Base-by-base conservation (phyloP, 1,284 basidiomycete genomes). In the Melampsora larici-populina region DNA sequence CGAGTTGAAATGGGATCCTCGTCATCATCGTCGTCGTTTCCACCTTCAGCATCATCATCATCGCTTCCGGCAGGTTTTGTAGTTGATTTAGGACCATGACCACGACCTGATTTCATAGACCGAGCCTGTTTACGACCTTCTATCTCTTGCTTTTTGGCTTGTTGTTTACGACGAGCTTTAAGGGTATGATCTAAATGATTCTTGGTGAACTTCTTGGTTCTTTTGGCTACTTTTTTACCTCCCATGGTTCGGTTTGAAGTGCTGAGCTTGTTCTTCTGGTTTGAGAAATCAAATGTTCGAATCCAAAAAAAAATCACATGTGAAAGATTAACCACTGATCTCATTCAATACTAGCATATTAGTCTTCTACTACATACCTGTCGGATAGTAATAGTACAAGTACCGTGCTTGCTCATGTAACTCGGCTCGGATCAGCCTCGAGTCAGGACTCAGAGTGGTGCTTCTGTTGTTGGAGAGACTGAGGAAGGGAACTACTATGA, bases 181-280 rank as follows among this genome's bases (percentile, higher is more conserved):
- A 77, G 33, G 29, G 74, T 77, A 26, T 77, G 65, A 62, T 33
- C 43, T 26, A 77, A 46, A 69, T 77, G 74, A 21, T 77, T 69
- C 24, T 48, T 46, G n/a, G 48, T 69, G 46, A 77, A 77, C 36
- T 77, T 77, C 43, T 69, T 68, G 13, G 74, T 77, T 40, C 62
- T 29, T 64, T 77, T 77, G 13, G 74, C 46, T 31, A 63, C 55
- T 70, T 77, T 77, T 49, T 77, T 77, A 8, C 51, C 31, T 13
- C 18, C 74, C 74, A 77, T 77, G 9, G 62, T 18, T 70, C 2
- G 48, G 1, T 55, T 51, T 26, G 43, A 29, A 29, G 29, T 55
- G 24, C 9, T 70, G n/a, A 49, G 7, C 4, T n/a, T 29, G 17
- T 65, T 65, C 24, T 64, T 64, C 0, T 64, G 21, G 29, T 63